phyloP scores from a whole-genome alignment of 345 rosid genomes.

The Streptanthus diversifolius region DNA sequence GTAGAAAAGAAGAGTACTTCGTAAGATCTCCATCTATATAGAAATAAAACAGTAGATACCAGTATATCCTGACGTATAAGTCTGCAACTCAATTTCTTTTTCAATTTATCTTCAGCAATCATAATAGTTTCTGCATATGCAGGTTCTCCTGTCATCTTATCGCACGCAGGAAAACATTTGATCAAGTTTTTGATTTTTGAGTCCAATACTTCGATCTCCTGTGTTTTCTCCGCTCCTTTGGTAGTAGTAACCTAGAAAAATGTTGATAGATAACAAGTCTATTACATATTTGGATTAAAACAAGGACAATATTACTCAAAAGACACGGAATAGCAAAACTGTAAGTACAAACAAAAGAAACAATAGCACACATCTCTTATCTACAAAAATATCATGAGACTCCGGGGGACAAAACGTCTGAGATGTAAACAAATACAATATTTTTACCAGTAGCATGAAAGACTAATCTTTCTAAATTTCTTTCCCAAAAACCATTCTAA shows the following conservation, averaged over 20 bases:
- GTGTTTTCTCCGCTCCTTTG: conserved; percentile 39
- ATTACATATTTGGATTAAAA: neutral
- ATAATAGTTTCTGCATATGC: conserved; percentile 40
- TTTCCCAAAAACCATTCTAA: neutral
- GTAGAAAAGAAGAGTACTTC: conserved; percentile 3
- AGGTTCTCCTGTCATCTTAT: conserved; percentile 49
- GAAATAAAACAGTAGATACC: conserved; percentile 42
- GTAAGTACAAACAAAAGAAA: neutral
- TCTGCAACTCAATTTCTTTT: conserved; percentile 54
- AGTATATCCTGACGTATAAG: conserved; percentile 52
- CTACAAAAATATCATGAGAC: neutral
- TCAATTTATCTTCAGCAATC: conserved; percentile 43
- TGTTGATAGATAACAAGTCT: conserved; percentile 11
- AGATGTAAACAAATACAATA: neutral
- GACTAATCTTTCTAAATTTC: neutral
- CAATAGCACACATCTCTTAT: conserved; percentile 8
- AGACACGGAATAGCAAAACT: neutral
- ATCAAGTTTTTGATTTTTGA: conserved; percentile 48
- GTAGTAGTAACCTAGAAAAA: conserved; percentile 45
- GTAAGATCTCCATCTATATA: conserved; percentile 19
- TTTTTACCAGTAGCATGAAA: conserved; percentile 6
- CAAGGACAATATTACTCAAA: neutral
- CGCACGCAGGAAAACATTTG: conserved; percentile 36
- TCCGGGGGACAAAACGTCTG: neutral
- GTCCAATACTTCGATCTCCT: conserved; percentile 51